Evolutionary conservation across 345 rosid genomes (phyloP), one percentile per base, ranked within the genome.

Genomic region (Populus simonii): DNA sequence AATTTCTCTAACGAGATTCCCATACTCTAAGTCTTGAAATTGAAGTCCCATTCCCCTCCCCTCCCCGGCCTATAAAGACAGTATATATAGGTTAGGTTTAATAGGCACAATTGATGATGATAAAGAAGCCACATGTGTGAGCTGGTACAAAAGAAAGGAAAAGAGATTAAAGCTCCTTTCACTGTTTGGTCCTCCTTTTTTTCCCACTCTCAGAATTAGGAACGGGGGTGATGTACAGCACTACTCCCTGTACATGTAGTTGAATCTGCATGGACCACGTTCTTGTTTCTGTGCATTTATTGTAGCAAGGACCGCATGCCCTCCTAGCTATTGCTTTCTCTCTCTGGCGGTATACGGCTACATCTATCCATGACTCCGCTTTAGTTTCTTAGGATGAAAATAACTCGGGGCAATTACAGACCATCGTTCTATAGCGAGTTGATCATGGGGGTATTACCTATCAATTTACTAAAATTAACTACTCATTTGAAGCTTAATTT

Each of bases 71-170:
- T 76, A 76, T 70, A 81, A 78, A 84, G 78, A 62, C 33, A 73
- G 73, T 66, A 55, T 66, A 38, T 71, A 79, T 77, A 85, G 89
- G 84, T 79, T 88, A 90, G 89, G 90, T 80, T 78, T 85, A 39
- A 74, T 83, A 87, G 91, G 80, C 75, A 55, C 85, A 68, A 86
- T 86, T 72, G 70, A 73, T 76, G 80, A 80, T 85, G 79, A 80
- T 77, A 84, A 77, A 81, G 69, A 68, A 33, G 70, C 79, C 86
- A 82, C 85, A 80, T 82, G 86, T 51, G 78, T 7, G 51, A 17
- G 81, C 79, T 6, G 74, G 31, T 57, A 55, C 33, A 12, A 7
- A 18, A 20, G 43, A 36, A 57, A 35, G 12, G 7, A 10, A 17
- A 10, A 66, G 10, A 39, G 45, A 38, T 31, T 15, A 76, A 55